Base-by-base conservation (phyloP, 306 rosid genomes). In the Cucurbita maxima region DNA sequence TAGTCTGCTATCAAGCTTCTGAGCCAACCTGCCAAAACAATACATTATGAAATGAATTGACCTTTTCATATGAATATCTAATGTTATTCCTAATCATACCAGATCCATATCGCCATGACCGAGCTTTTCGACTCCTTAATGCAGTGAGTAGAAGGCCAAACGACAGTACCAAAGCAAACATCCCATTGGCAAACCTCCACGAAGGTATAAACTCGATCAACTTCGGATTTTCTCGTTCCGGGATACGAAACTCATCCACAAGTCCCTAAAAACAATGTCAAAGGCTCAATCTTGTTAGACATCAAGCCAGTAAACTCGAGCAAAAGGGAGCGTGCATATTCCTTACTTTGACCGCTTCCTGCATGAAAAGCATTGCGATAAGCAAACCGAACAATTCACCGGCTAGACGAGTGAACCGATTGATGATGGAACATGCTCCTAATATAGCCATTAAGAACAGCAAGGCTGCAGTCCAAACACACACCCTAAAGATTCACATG, bases 351-450 rank as follows among this genome's bases (percentile, higher is more conserved):
- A 95, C 75, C 13, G 99, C 92, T 83, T 95, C 96, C 72, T 95
- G 99, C 99, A 91, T 88, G 84, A 95, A 95, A 78, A 95, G 99
- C 97, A 95, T 91, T 9, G 99, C 96, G 51, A 95, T 95, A 15
- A 95, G 97, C 68, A 95, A 48, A 74, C 99, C 99, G 68, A 95
- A 95, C 75, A 95, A 78, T 76, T 95, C 99, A 34, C 99, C 99
- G 0, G 99, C 97, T 18, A 95, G 76, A 37, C 99, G 88, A 30
- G 99, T 95, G 81, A 95, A 95, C 78, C 99, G 79, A 74, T 87
- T 95, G 88, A 95, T 95, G 44, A 95, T 91, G 73, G 99, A 95
- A 77, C 99, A 95, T 52, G 97, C 99, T 30, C 99, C 99, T 76
- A 95, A 80, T 72, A 95, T 76, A 58, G 99, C 89, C 67, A 95